These are phyloP conservation scores for Dorcoceras hygrometricum DNA, from an alignment of 257 asterid genomes.

Conservation along the genomic window DNA sequence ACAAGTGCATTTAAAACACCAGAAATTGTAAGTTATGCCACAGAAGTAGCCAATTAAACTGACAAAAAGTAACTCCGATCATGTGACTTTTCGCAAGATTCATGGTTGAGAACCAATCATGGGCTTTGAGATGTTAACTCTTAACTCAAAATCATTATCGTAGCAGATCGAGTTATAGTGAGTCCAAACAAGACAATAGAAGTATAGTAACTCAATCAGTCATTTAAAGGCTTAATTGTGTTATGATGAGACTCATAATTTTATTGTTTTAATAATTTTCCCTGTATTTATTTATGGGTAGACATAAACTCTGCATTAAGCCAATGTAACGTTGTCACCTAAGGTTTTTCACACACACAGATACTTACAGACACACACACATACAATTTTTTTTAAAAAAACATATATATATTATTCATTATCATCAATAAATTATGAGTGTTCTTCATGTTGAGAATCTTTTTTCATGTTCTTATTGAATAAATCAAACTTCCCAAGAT, in stretches of 20 bases:
- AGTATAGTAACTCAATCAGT: neutral
- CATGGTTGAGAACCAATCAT: neutral
- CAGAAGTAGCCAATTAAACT: neutral
- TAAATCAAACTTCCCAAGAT: too few relatives aligned
- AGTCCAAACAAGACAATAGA: neutral
- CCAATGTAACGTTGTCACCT: too few relatives aligned
- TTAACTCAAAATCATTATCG: neutral
- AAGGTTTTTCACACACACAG: too few relatives aligned
- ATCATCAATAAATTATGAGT: neutral
- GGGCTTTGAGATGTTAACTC: neutral
- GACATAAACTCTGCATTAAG: too few relatives aligned
- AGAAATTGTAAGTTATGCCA: neutral
- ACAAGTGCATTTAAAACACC: neutral
- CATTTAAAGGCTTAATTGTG: neutral
- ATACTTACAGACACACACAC: too few relatives aligned
- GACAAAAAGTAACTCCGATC: neutral
- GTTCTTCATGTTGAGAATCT: neutral
- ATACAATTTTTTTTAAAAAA: too few relatives aligned
- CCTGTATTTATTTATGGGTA: too few relatives aligned
- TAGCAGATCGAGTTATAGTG: neutral
- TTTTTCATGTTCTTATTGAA: neutral
- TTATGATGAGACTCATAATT: neutral
- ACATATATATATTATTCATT: too few relatives aligned
- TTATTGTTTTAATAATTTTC: neutral
- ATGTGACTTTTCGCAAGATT: neutral